Base-by-base conservation (phyloP, 2,329 filamentous ascomycete genomes). In the Periconia sp. region DNA sequence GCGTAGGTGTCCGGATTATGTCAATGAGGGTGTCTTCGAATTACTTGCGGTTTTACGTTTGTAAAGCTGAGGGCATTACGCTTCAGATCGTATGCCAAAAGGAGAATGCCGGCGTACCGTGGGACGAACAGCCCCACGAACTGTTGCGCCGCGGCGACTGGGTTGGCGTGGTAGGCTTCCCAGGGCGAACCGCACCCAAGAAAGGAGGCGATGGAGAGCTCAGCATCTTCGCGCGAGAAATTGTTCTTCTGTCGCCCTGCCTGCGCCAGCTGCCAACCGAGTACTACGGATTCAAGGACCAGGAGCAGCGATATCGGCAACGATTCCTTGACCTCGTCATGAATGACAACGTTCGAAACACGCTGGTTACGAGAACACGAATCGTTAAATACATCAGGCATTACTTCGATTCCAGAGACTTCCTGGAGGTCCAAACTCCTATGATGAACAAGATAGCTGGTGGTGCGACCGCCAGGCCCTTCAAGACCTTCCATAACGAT, bases 391-490 rank as follows among this genome's bases (percentile, higher is more conserved):
- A 90, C 68, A 87, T 99, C 56, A 89, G 94, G 57, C 82, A 32
- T 38, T 99, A 87, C 79, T 89, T 99, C 59, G 89, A 96, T 62
- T 82, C 86, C 57, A 82, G 87, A 40, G 89, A 92, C 61, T 99
- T 99, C 71, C 79, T 91, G 42, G 92, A 96, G 70, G 92, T 97
- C 18, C 90, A 97, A 75, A 99, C 94, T 0, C 65, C 94, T 4
- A 96, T 97, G 84, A 92, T 99, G 82, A 95, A 96, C 70, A 83
- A 88, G 63, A 95, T 96, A 66, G 91, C 94, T 21, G 95, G 94
- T 58, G 94, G 94, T 67, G 94, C 94, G 23, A 97, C 94, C 1
- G 94, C 94, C 46, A 91, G 88, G 77, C 94, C 94, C 4, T 99
- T 99, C 74, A 79, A 88, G 57, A 97, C 94, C 11, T 88, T 95